Percentiles rank a stretch among this genome's conserved stretches.
These are phyloP conservation scores for Actinomortierella wolfii DNA, from an alignment of 371 early-diverging fungal species.

Conservation along the genomic window DNA sequence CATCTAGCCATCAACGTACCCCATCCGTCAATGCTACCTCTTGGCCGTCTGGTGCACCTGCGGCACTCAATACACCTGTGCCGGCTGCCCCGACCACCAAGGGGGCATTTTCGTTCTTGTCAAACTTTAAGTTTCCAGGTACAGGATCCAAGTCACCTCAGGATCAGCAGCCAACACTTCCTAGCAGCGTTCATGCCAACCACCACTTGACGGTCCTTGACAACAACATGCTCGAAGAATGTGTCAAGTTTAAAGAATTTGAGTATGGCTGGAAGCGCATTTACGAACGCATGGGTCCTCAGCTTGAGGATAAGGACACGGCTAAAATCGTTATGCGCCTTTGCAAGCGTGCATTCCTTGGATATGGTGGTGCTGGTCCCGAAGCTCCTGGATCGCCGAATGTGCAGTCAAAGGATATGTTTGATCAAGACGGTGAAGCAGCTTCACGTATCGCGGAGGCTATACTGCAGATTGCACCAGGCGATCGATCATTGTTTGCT, in stretches of 20 bases:
- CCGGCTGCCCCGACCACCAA: slow-evolving; percentile 8
- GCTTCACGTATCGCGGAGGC: background rate
- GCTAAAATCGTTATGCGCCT: slow-evolving; percentile 40
- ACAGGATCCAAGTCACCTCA: slow-evolving; percentile 4
- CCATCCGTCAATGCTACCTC: slow-evolving; percentile 10
- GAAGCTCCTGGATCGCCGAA: slow-evolving; percentile 16
- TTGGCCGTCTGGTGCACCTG: slow-evolving; percentile 38
- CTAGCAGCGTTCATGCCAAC: slow-evolving; percentile 31
- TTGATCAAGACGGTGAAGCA: slow-evolving; percentile 2
- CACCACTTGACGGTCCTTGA: slow-evolving; percentile 37
- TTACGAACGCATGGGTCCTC: slow-evolving; percentile 39
- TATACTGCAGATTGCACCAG: background rate
- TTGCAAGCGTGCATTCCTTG: slow-evolving; percentile 35
- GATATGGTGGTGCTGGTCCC: slow-evolving; percentile 16
- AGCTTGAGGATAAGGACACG: slow-evolving; percentile 35
- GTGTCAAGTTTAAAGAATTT: slow-evolving; percentile 27
- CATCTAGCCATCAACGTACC: slow-evolving; percentile 6
- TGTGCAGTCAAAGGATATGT: slow-evolving; percentile 12
- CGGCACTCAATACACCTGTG: slow-evolving; percentile 4
- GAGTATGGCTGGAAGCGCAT: slow-evolving; percentile 41
- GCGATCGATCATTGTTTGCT: no score
- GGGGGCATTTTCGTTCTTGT: slow-evolving; percentile 32
- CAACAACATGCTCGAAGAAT: slow-evolving; percentile 42
- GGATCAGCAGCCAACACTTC: slow-evolving; percentile 11
- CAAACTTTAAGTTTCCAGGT: slow-evolving; percentile 27